These are phyloP conservation scores for Oemleria cerasiformis DNA, from an alignment of 306 rosid genomes.

Conservation along the genomic window DNA sequence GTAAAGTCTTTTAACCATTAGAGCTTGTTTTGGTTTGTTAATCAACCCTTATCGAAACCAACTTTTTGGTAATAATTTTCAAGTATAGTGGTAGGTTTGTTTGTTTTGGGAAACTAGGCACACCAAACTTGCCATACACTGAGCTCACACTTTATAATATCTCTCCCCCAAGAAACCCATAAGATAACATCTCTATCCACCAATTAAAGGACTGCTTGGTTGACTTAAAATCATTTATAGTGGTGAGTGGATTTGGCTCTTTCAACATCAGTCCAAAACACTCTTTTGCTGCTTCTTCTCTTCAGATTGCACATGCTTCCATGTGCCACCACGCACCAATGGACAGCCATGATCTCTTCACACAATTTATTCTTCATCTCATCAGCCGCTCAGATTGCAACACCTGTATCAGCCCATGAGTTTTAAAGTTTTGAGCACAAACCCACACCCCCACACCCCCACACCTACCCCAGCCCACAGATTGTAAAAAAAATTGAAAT, in stretches of 20 bases:
- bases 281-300: slow-evolving; percentile 35
- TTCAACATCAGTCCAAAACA: slow-evolving; percentile 57
- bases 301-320: slow-evolving; percentile 58
- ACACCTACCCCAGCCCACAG: too few relatives aligned
- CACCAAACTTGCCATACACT: background rate
- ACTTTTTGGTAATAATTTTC: background rate
- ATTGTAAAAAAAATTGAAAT: slow-evolving; percentile 16
- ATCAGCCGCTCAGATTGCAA: slow-evolving; percentile 28
- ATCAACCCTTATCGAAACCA: too few relatives aligned
- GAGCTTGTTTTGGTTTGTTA: too few relatives aligned
- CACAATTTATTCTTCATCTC: background rate
- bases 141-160: background rate
- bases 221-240: slow-evolving; percentile 38
- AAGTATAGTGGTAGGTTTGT: background rate
- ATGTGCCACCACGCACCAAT: slow-evolving; percentile 44
- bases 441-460: too few relatives aligned
- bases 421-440: slow-evolving; percentile 24
- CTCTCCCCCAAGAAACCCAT: background rate
- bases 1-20: background rate
- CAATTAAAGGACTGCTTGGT: slow-evolving; percentile 29
- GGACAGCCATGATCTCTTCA: slow-evolving; percentile 28
- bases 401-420: slow-evolving; percentile 13
- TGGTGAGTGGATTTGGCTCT: slow-evolving; percentile 28
- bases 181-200: slow-evolving; percentile 13
- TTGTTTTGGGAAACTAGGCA: background rate